phyloP scores from a whole-genome alignment of 2,329 filamentous ascomycete genomes.

The Calonectria naviculata region DNA sequence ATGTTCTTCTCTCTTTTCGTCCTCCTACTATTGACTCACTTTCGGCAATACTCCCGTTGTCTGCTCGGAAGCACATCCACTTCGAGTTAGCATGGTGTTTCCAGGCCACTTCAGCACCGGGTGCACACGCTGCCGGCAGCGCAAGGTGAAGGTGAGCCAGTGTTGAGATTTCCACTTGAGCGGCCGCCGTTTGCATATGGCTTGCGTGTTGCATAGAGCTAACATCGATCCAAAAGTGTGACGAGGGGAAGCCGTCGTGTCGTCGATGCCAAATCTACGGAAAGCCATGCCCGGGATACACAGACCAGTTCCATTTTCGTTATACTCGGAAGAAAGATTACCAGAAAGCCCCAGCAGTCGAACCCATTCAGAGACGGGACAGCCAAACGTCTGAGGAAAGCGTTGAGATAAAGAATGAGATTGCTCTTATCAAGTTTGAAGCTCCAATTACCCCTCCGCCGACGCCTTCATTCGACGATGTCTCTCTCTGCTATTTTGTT shows the following conservation, averaged over 20 bases:
- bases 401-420: neutral
- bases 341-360: neutral
- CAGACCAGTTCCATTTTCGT: slow-evolving; percentile 49
- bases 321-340: slow-evolving; percentile 27
- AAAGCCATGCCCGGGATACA: slow-evolving; percentile 47
- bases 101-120: slow-evolving; percentile 45
- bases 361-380: neutral
- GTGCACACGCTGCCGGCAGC: slow-evolving; percentile 43
- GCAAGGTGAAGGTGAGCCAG: slow-evolving; percentile 45
- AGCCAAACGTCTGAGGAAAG: neutral
- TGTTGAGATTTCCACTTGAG: no score
- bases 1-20: neutral
- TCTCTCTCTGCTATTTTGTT: slow-evolving; percentile 48
- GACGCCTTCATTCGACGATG: slow-evolving; percentile 37
- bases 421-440: neutral
- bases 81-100: slow-evolving; percentile 34
- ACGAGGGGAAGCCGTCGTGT: slow-evolving; percentile 46
- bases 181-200: neutral
- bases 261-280: slow-evolving; percentile 46
- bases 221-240: slow-evolving; percentile 36
- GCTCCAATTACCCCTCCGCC: neutral
- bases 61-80: neutral
- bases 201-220: neutral
- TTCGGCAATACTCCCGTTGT: neutral
- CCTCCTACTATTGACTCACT: neutral